phyloP scores from a whole-genome alignment of 805 yeast species.

The Ogataea dorogensis region DNA sequence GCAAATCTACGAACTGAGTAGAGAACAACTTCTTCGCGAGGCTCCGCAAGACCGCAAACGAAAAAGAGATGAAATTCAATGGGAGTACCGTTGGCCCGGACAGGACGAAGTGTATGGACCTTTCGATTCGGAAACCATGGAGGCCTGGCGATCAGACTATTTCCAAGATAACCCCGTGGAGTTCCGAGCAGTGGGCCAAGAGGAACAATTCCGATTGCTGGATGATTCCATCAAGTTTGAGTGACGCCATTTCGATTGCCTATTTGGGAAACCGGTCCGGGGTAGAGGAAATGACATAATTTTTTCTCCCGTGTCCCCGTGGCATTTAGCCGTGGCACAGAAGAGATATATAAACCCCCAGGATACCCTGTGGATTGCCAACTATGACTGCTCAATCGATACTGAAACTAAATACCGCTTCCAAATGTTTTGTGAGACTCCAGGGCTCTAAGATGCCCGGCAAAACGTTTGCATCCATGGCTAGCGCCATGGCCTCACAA shows the following conservation, averaged over 20 bases:
- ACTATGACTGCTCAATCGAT: conserved; percentile 29
- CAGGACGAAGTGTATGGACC: conserved; percentile 45
- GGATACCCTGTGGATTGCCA: neutral
- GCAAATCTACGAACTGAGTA: conserved; percentile 50
- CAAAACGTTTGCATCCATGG: conserved; percentile 28
- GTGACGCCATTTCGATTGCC: conserved; percentile 1
- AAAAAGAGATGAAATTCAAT: conserved; percentile 20
- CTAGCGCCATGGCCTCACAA: conserved; percentile 22
- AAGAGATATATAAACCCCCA: neutral
- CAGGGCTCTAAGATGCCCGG: conserved; percentile 12
- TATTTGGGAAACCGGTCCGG: conserved; percentile 11
- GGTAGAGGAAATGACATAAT: conserved; percentile 11
- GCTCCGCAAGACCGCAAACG: conserved; percentile 32
- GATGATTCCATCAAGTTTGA: conserved; percentile 8
- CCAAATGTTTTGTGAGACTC: conserved; percentile 27
- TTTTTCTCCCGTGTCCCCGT: conserved; percentile 17
- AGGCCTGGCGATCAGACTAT: conserved; percentile 49
- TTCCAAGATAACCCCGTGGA: conserved; percentile 44
- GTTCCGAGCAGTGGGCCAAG: conserved; percentile 36
- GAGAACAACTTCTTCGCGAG: conserved; percentile 54
- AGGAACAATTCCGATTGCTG: conserved; percentile 3
- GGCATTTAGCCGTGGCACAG: conserved; percentile 5
- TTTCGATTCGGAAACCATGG: conserved; percentile 53
- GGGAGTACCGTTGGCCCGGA: conserved; percentile 20
- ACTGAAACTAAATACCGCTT: conserved; percentile 28